Percentiles rank a stretch among this genome's conserved stretches.
These are phyloP conservation scores for Tritrichomonas foetus DNA, from an alignment of 208 protist genomes.

Conservation along the genomic window DNA sequence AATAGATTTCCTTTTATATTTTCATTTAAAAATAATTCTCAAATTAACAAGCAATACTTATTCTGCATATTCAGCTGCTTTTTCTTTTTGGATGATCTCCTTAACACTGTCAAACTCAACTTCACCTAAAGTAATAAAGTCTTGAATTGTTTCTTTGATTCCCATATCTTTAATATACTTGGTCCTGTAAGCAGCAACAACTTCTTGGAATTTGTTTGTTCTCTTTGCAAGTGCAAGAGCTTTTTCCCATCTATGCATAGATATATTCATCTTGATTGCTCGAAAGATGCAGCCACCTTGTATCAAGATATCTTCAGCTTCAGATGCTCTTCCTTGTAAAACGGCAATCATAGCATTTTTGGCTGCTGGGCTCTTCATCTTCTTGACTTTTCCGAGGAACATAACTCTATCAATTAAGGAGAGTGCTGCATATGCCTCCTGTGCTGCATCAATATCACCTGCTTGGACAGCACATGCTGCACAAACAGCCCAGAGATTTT, in stretches of 20 bases:
- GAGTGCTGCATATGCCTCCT: conserved; percentile 41
- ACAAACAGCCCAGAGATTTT: conserved; percentile 40
- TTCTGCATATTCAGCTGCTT: neutral
- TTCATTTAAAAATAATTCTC: no score
- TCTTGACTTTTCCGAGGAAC: conserved; percentile 42
- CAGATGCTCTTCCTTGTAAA: conserved; percentile 24
- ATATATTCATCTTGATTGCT: conserved; percentile 45
- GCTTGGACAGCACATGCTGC: conserved; percentile 40
- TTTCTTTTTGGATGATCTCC: neutral
- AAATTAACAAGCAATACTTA: no score
- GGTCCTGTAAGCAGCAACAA: conserved; percentile 38
- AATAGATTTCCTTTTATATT: no score
- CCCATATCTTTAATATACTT: conserved; percentile 43
- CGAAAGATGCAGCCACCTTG: conserved; percentile 33
- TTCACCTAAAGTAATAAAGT: neutral
- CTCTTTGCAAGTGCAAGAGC: conserved; percentile 40
- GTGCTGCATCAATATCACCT: conserved; percentile 40
- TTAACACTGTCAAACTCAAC: neutral
- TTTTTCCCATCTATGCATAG: conserved; percentile 25
- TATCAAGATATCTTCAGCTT: conserved; percentile 44
- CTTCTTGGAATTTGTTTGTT: neutral
- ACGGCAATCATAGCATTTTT: conserved; percentile 43
- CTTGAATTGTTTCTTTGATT: conserved; percentile 27
- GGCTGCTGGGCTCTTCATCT: conserved; percentile 34
- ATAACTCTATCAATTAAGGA: conserved; percentile 42